A percentile compares a stretch with the other conserved stretches of the same genome.
Conservation (phyloP, 192 early-diverging fungal genomes). For the Haplosporangium gracile region DNA sequence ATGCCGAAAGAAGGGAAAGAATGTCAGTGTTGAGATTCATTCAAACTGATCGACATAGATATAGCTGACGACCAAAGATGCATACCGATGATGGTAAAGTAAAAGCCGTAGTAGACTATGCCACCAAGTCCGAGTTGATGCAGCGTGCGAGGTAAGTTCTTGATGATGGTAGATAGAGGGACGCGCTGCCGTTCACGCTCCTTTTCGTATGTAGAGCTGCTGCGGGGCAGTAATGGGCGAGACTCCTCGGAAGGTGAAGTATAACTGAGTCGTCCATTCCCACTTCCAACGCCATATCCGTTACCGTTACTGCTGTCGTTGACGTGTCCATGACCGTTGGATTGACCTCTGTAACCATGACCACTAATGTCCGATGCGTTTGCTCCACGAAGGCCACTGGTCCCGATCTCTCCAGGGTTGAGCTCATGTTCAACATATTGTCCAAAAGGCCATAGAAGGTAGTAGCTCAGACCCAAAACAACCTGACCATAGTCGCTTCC, state of each 20-base stretch:
- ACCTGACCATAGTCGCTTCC: constrained; percentile 75
- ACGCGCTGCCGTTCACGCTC: constrained; percentile 20
- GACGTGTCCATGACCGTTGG: constrained; percentile 3
- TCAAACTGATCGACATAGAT: neutral
- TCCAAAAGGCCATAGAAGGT: constrained; percentile 98
- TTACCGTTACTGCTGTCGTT: neutral
- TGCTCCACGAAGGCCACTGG: constrained; percentile 13
- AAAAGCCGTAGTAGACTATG: constrained; percentile 63
- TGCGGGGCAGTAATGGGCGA: constrained; percentile 52
- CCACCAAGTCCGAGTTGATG: constrained; percentile 59
- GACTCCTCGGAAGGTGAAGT: constrained; percentile 47
- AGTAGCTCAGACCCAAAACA: constrained; percentile 81
- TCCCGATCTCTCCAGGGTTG: constrained; percentile 27
- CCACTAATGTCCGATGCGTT: constrained; percentile 2
- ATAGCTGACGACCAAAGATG: neutral
- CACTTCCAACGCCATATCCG: constrained; percentile 6
- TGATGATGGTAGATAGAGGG: constrained; percentile 15
- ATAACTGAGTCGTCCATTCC: constrained; percentile 35
- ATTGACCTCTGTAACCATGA: neutral
- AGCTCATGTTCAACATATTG: constrained; percentile 84
- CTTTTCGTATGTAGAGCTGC: constrained; percentile 18
- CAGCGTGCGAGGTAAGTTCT: constrained; percentile 31
- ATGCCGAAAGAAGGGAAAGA: constrained; percentile 23
- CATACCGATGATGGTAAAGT: constrained; percentile 62
- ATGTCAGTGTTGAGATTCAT: neutral